phyloP scores from a whole-genome alignment of 2,329 filamentous ascomycete species.

The Orbilia oligospora region DNA sequence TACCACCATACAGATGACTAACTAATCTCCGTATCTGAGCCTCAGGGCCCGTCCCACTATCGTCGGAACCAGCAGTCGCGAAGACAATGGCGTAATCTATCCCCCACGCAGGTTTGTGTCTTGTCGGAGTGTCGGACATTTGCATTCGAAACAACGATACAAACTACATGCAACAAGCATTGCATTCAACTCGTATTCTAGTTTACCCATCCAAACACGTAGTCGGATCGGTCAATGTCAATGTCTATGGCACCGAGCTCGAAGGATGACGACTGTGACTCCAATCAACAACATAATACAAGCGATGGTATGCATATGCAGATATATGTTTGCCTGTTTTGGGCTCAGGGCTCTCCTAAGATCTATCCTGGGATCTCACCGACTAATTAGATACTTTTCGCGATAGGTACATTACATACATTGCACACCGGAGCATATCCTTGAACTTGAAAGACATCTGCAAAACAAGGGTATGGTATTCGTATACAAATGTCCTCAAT shows the following conservation, averaged over 20 bases:
- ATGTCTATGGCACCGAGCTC: neutral
- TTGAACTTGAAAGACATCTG: neutral
- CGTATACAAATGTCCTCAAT: neutral
- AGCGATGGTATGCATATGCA: neutral
- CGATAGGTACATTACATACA: neutral
- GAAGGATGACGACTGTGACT: conserved; percentile 2
- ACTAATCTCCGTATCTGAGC: conserved; percentile 46
- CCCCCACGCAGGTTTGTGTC: conserved; percentile 5
- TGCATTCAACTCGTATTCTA: conserved; percentile 40
- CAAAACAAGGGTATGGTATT: conserved; percentile 13
- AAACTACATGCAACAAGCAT: conserved; percentile 22
- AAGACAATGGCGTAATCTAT: conserved; percentile 44
- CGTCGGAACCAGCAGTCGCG: conserved; percentile 43
- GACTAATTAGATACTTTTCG: neutral
- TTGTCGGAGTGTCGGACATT: conserved; percentile 9
- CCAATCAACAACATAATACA: conserved; percentile 5
- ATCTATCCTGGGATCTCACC: conserved; percentile 19
- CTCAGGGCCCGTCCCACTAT: conserved; percentile 44
- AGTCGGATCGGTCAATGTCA: neutral
- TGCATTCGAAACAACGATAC: conserved; percentile 28
- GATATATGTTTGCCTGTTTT: neutral
- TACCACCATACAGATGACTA: conserved; percentile 34
- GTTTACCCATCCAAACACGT: neutral
- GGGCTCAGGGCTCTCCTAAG: neutral
- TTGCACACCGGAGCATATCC: neutral